Base-by-base conservation (phyloP, 1,284 basidiomycete species). In the Ganoderma boninense region DNA sequence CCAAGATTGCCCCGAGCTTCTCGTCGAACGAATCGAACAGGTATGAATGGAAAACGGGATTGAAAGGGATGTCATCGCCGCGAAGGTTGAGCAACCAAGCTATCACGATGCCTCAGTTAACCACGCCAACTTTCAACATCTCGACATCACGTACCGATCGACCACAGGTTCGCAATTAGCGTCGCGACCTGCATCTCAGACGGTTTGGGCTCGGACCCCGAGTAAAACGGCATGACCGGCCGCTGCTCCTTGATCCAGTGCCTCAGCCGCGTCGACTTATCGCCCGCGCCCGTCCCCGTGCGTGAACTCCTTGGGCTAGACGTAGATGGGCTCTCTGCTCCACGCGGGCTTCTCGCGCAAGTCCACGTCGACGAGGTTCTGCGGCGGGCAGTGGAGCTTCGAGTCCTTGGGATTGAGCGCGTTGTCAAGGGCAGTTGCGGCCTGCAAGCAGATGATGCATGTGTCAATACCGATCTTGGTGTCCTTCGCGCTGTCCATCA, bases 11-110 rank as follows among this genome's bases (percentile, higher is more conserved):
- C 70, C 93, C 92, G 44, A 99, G 89, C 82, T 99, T 98, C 84
- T 99, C 97, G 76, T 97, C 97, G 77, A 99, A 99, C 18, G 95
- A 90, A 81, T 99, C 85, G 76, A 91, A 94, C 13, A 95, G 81
- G 77, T 97, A 97, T 0, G 94, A 88, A 65, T 93, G 93, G 82
- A 97, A 97, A 11, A 97, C 87, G 0, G 96, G 96, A 76, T 94
- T 95, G 84, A 90, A 94, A 0, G 94, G 94, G 43, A 98, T 91
- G 77, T 98, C 97, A 4, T 88, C 87, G 60, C 95, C 95, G 63
- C 97, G 91, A 65, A 96, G 84, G 79, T 97, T 97, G 23, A 97
- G 84, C 7, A 93, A 76, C 85, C 93, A 97, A 0, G 95, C 94
- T 87, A 84, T 10, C 11, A 7, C 35, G 1, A n/a, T 42, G 6